phyloP scores from a whole-genome alignment of 192 early-diverging fungal genomes.

The Coemansia biformis region DNA sequence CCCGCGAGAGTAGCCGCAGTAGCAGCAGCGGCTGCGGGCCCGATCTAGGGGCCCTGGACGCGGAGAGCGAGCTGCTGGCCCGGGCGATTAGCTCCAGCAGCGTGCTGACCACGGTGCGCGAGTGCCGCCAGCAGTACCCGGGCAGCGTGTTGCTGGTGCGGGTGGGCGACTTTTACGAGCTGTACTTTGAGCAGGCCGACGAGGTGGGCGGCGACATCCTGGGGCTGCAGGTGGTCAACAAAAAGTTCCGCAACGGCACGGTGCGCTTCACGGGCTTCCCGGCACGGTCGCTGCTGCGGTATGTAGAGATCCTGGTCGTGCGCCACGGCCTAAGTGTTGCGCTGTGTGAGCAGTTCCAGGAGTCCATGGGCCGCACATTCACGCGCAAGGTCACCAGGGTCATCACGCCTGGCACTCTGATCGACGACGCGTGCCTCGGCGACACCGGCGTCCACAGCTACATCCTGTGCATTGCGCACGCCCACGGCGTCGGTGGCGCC shows the following conservation, averaged over 20 bases:
- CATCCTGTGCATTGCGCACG: conserved; percentile 55
- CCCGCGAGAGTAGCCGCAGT: neutral
- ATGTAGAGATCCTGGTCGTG: conserved; percentile 62
- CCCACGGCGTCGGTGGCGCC: no score
- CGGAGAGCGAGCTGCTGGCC: no score
- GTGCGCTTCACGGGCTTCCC: conserved; percentile 73
- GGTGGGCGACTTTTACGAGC: conserved; percentile 79
- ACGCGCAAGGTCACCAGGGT: conserved; percentile 69
- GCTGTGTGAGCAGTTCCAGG: conserved; percentile 64
- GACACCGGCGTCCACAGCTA: conserved; percentile 67
- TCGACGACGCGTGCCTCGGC: conserved; percentile 66
- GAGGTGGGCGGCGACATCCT: conserved; percentile 57
- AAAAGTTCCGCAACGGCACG: conserved; percentile 54
- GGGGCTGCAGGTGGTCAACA: conserved; percentile 65
- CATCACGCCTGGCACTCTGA: conserved; percentile 80
- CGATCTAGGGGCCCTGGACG: no score
- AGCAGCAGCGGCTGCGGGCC: neutral
- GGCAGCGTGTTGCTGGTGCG: conserved; percentile 64
- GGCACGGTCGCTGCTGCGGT: conserved; percentile 54
- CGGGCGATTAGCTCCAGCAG: conserved; percentile 21
- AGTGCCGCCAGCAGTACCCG: conserved; percentile 57
- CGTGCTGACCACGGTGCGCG: conserved; percentile 49
- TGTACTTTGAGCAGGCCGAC: conserved; percentile 70
- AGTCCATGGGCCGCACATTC: conserved; percentile 49
- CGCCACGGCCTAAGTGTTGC: conserved; percentile 58